phyloP scores from a whole-genome alignment of 495 filamentous ascomycete genomes.

The Articulospora tetracladia region DNA sequence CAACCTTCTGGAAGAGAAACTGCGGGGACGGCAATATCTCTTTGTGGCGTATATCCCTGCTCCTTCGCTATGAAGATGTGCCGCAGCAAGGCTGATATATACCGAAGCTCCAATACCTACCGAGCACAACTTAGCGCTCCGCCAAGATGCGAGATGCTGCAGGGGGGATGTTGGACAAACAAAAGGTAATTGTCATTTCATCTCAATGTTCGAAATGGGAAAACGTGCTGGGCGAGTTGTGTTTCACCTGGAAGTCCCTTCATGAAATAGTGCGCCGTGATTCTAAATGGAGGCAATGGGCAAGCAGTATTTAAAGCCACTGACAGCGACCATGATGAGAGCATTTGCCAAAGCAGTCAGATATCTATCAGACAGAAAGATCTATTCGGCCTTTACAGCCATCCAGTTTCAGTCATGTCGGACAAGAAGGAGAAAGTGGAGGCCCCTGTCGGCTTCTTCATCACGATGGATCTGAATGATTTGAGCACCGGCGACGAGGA shows the following conservation, averaged over 20 bases:
- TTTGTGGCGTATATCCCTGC: not conserved
- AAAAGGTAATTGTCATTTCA: not conserved
- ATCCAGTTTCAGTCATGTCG: not conserved
- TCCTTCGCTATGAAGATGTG: not conserved
- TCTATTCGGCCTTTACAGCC: not conserved
- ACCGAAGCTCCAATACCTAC: not conserved
- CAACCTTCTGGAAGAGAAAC: too few relatives aligned
- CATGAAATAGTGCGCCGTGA: not conserved
- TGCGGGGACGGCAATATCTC: too few relatives aligned
- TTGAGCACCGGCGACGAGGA: not conserved
- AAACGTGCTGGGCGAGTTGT: not conserved
- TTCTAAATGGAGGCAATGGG: not conserved
- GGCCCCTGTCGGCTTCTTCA: not conserved
- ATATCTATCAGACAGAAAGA: not conserved
- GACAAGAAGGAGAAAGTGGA: not conserved
- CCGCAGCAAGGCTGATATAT: not conserved
- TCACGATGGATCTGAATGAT: not conserved
- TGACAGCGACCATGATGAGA: not conserved
- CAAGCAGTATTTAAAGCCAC: not conserved
- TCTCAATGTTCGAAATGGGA: not conserved
- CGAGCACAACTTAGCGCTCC: not conserved
- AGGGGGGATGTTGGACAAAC: not conserved
- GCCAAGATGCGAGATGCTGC: not conserved
- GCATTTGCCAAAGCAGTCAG: not conserved
- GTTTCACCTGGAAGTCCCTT: not conserved